Conservation (phyloP, 2,329 filamentous ascomycete species). For the Claviceps maximensis region DNA sequence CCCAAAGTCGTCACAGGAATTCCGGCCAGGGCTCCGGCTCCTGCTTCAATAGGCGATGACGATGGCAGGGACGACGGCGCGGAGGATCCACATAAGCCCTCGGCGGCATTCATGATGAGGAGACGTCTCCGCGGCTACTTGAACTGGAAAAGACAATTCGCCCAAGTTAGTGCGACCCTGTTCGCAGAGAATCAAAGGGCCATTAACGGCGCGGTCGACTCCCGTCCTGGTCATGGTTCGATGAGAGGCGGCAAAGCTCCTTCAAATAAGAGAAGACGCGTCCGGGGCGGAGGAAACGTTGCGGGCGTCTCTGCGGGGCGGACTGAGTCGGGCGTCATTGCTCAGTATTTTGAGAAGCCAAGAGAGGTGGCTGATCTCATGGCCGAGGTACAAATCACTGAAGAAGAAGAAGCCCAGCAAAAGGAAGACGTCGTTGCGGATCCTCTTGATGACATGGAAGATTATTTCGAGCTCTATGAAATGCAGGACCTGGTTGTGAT, state of each 20-base stretch:
- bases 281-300: conserved; percentile 62
- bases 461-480: conserved; percentile 82
- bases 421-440: conserved; percentile 65
- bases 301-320: conserved; percentile 43
- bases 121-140: conserved; percentile 77
- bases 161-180: conserved; percentile 65
- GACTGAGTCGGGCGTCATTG: conserved; percentile 59
- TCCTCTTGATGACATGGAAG: conserved; percentile 79
- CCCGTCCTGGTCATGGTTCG: conserved; percentile 29
- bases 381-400: conserved; percentile 65
- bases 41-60: conserved; percentile 18
- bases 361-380: conserved; percentile 71
- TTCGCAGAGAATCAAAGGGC: conserved; percentile 71
- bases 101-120: conserved; percentile 80
- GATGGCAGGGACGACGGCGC: conserved; percentile 35
- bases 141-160: conserved; percentile 80
- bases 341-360: conserved; percentile 70
- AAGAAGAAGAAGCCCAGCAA: conserved; percentile 43
- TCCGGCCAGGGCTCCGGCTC: not conserved
- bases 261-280: conserved; percentile 71
- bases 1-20: conserved; percentile 31
- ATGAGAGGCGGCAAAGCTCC: conserved; percentile 49
- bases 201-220: conserved; percentile 52
- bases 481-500: conserved; percentile 81
- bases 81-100: conserved; percentile 47